Conservation (phyloP, 495 filamentous ascomycete species). For the Pseudotulostoma volvatum region DNA sequence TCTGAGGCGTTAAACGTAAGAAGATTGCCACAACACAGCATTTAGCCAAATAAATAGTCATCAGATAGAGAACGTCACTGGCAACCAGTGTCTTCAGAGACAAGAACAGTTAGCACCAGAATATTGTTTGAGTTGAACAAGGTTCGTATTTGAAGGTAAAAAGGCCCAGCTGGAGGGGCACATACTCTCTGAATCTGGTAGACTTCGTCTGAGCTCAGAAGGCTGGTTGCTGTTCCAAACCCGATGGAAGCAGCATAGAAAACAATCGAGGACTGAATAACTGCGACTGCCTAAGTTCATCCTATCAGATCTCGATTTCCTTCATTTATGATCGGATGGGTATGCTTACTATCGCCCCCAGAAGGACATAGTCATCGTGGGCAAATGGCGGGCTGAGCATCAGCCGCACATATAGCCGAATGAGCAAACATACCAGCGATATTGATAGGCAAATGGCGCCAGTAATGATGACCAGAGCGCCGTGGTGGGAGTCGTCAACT, state of each 20-base stretch:
- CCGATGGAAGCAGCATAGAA: slow-evolving; percentile 22
- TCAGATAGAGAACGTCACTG: slow-evolving; percentile 28
- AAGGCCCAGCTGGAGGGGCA: no score
- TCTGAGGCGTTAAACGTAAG: slow-evolving; percentile 30
- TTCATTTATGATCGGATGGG: no score
- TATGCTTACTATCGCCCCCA: slow-evolving; percentile 22
- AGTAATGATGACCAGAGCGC: slow-evolving; percentile 31
- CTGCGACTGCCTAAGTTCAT: slow-evolving; percentile 18
- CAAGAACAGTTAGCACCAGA: slow-evolving; percentile 1
- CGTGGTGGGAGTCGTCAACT: slow-evolving; percentile 25
- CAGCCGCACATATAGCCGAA: slow-evolving; percentile 29
- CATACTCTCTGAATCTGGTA: slow-evolving; percentile 22
- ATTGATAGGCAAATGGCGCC: slow-evolving; percentile 32
- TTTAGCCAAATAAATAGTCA: slow-evolving; percentile 31
- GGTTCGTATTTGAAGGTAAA: no score
- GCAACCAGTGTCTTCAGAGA: slow-evolving; percentile 17
- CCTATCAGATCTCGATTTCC: no score
- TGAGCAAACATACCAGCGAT: slow-evolving; percentile 26
- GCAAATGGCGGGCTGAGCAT: slow-evolving; percentile 23
- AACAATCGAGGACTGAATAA: slow-evolving; percentile 20
- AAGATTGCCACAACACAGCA: slow-evolving; percentile 30
- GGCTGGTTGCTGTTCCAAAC: slow-evolving; percentile 25
- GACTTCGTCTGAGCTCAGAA: slow-evolving; percentile 16
- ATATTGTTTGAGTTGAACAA: no score
- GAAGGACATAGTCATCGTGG: slow-evolving; percentile 23